Percentiles rank a stretch among this genome's conserved stretches.
These are phyloP conservation scores for Eutypella sp. DNA, from an alignment of 2,329 filamentous ascomycete species.

Conservation along the genomic window DNA sequence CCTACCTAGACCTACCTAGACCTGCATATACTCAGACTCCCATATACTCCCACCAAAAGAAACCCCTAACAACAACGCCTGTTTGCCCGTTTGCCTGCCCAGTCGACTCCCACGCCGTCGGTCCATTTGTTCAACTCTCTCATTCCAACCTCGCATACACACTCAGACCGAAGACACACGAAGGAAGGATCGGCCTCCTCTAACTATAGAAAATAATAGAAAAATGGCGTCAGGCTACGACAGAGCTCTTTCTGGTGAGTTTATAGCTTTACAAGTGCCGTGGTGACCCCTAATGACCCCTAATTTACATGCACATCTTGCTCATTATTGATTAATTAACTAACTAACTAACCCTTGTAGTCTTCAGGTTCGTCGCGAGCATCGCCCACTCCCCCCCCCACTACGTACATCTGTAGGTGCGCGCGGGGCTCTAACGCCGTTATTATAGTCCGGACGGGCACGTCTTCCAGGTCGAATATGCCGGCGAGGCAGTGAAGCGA, in stretches of 20 bases:
- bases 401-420: constrained; percentile 1
- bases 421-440: constrained; percentile 38
- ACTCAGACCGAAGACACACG: no score
- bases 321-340: constrained; percentile 1
- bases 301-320: constrained; percentile 20
- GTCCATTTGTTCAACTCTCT: no score
- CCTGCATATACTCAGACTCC: no score
- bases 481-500: constrained; percentile 96
- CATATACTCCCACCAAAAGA: not conserved
- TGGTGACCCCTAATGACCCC: constrained; percentile 21
- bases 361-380: constrained; percentile 71
- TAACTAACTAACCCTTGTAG: constrained; percentile 41
- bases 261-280: constrained; percentile 1
- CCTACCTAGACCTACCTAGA: no score
- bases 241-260: constrained; percentile 94
- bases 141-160: no score
- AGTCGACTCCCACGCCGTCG: no score
- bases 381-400: constrained; percentile 1
- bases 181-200: no score
- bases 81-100: no score
- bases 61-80: no score
- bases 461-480: constrained; percentile 99
- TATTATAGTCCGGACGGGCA: constrained; percentile 87
- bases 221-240: constrained; percentile 92
- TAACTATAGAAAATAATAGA: constrained; percentile 7